Conservation (phyloP, 768 basidiomycete genomes). For the Macrolepiota albuminosa region DNA sequence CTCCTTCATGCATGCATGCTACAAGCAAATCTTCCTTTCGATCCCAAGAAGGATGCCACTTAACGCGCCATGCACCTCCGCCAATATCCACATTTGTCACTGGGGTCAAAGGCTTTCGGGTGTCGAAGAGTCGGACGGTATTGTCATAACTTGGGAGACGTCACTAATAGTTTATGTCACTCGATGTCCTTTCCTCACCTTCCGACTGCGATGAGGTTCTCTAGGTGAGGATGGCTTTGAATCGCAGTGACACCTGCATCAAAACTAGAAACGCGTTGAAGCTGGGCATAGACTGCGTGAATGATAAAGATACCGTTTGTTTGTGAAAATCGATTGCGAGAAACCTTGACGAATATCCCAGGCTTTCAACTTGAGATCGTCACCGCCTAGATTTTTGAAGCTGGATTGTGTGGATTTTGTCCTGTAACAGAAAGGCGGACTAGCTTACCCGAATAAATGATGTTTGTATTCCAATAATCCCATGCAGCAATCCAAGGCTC, state of each 20-base stretch:
- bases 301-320: conserved; percentile 52
- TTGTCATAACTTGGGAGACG: conserved; percentile 67
- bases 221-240: conserved; percentile 73
- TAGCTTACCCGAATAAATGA: conserved; percentile 75
- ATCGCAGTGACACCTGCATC: conserved; percentile 91
- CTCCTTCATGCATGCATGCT: conserved; percentile 98
- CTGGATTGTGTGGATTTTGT: neutral
- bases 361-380: conserved; percentile 83
- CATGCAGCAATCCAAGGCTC: conserved; percentile 95
- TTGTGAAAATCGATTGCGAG: conserved; percentile 55
- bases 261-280: conserved; percentile 49
- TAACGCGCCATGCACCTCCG: conserved; percentile 93
- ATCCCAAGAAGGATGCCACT: conserved; percentile 82
- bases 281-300: neutral
- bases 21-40: conserved; percentile 75
- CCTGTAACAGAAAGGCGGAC: neutral
- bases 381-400: conserved; percentile 60
- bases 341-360: conserved; percentile 83
- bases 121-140: conserved; percentile 78
- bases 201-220: conserved; percentile 86
- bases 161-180: neutral
- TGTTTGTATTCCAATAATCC: conserved; percentile 78
- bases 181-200: conserved; percentile 45
- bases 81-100: conserved; percentile 64
- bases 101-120: conserved; percentile 57